These are phyloP conservation scores for Potentilla sterilis DNA, from an alignment of 306 rosid genomes.

Conservation along the genomic window DNA sequence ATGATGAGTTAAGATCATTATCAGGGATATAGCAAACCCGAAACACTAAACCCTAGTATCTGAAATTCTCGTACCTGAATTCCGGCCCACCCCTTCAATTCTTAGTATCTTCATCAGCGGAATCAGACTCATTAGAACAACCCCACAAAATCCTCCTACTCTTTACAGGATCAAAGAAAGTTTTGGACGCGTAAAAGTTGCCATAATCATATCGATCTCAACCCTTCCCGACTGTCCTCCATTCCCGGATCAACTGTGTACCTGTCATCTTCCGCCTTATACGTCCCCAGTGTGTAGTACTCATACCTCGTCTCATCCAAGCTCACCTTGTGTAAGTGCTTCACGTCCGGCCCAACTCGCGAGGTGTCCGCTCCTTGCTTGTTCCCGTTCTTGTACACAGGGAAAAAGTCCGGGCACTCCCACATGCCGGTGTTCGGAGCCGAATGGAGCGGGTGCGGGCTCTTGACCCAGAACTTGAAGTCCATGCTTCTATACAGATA, in stretches of 20 bases:
- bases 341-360: conserved; percentile 25
- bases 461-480: conserved; percentile 20
- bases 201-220: conserved; percentile 84
- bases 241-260: conserved; percentile 25
- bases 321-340: conserved; percentile 65
- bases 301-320: conserved; percentile 73
- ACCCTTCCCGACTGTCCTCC: conserved; percentile 62
- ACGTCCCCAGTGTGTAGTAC: conserved; percentile 59
- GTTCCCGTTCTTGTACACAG: not conserved
- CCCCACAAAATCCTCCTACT: conserved; percentile 38
- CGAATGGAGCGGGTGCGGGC: conserved; percentile 5
- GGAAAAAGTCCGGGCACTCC: conserved; percentile 33
- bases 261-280: conserved; percentile 37
- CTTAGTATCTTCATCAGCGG: not conserved
- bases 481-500: conserved; percentile 22
- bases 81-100: conserved; percentile 34
- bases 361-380: conserved; percentile 53
- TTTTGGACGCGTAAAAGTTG: conserved; percentile 80
- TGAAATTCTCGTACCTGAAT: conserved; percentile 13
- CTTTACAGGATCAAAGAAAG: conserved; percentile 62
- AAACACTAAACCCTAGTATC: not conserved
- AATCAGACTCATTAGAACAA: conserved; percentile 25
- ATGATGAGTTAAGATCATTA: not conserved
- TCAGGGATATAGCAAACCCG: not conserved
- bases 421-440: conserved; percentile 22